phyloP scores from a whole-genome alignment of 441 rosid species.

The Theobroma grandiflorum region DNA sequence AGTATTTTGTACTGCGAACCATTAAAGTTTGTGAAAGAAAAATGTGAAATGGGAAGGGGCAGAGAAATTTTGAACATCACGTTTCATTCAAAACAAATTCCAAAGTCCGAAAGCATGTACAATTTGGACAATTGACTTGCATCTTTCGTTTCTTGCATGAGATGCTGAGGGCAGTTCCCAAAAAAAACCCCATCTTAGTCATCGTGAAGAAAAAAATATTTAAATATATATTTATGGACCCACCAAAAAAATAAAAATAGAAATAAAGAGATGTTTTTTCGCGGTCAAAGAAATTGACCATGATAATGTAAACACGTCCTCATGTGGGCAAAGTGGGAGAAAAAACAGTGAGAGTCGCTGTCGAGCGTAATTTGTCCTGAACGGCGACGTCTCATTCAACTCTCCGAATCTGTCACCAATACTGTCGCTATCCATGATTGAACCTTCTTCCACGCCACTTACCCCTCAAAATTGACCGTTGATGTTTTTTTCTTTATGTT shows the following conservation, averaged over 20 bases:
- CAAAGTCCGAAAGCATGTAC: neutral
- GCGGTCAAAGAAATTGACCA: constrained; percentile 39
- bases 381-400: constrained; percentile 43
- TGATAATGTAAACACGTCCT: neutral
- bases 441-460: constrained; percentile 35
- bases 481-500: neutral
- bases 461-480: constrained; percentile 30
- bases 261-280: neutral
- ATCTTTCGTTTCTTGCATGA: neutral
- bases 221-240: too few relatives aligned
- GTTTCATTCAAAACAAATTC: neutral
- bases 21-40: too few relatives aligned
- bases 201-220: neutral
- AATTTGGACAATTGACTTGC: neutral
- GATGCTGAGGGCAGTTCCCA: neutral
- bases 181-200: neutral
- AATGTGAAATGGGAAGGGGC: too few relatives aligned
- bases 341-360: constrained; percentile 18
- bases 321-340: too few relatives aligned
- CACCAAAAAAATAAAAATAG: neutral
- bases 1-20: too few relatives aligned
- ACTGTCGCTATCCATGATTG: constrained; percentile 27
- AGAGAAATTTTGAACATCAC: too few relatives aligned
- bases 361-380: constrained; percentile 32
- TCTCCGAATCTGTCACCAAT: constrained; percentile 25